Evolutionary conservation across 345 rosid species (phyloP).

Genomic region (Leavenworthia alabamica): DNA sequence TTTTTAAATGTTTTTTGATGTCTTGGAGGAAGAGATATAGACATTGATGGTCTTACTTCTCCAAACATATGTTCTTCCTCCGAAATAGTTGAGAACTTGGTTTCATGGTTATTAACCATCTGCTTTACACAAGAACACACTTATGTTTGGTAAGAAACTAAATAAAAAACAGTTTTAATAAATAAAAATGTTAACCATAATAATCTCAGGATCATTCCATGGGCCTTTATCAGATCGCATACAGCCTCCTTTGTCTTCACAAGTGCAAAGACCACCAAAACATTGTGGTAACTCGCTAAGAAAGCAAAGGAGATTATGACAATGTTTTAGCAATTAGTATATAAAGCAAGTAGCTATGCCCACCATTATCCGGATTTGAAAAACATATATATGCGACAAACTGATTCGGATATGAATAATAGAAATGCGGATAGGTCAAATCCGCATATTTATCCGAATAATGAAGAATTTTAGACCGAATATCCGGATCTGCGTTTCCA

Average conservation of each 20-base stretch:
- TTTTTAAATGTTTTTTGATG: background rate
- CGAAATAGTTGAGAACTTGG: conserved; percentile 40
- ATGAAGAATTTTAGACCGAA: no score
- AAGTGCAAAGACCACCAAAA: conserved; percentile 84
- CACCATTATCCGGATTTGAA: no score
- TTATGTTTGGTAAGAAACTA: background rate
- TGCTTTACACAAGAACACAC: conserved; percentile 11
- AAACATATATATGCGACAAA: no score
- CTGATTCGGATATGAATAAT: no score
- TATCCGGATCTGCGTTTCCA: no score
- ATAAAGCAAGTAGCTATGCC: no score
- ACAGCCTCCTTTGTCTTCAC: conserved; percentile 89
- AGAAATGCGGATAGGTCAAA: no score
- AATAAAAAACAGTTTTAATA: background rate
- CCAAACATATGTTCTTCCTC: conserved; percentile 33
- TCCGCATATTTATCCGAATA: no score
- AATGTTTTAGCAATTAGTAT: background rate
- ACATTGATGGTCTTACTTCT: conserved; percentile 6
- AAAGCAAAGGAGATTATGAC: background rate
- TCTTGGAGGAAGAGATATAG: conserved; percentile 29
- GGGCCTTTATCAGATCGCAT: conserved; percentile 97
- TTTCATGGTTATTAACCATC: conserved; percentile 58
- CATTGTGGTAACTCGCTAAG: conserved; percentile 89
- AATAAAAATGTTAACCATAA: conserved; percentile 44
- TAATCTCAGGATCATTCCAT: conserved; percentile 82